Evolutionary conservation across 768 basidiomycete species (phyloP).

Genomic region (Calocybe gangraenosa): DNA sequence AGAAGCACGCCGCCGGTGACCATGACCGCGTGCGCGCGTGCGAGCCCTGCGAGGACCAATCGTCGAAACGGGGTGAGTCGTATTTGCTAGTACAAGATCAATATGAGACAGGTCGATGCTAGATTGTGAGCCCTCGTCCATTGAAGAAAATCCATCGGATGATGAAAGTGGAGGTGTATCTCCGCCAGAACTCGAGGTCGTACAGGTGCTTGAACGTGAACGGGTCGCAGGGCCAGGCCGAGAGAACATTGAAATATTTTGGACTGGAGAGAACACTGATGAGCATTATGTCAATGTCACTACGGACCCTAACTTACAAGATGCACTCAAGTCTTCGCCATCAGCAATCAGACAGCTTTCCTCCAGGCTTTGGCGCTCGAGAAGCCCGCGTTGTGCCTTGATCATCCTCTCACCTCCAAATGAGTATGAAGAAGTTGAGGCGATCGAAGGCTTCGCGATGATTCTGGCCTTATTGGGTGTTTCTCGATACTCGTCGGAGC

Average conservation of each 20-base stretch:
- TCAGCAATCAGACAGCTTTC: conserved; percentile 60
- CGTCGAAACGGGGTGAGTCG: conserved; percentile 46
- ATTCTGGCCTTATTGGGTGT: conserved; percentile 46
- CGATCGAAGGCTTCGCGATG: conserved; percentile 63
- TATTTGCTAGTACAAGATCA: conserved; percentile 50
- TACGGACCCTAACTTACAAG: conserved; percentile 38
- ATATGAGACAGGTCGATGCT: conserved; percentile 71
- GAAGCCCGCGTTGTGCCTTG: conserved; percentile 53
- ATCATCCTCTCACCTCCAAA: conserved; percentile 72
- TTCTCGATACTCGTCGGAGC: conserved; percentile 27
- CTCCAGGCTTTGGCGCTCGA: conserved; percentile 66
- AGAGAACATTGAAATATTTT: conserved; percentile 53
- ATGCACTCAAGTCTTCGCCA: conserved; percentile 55
- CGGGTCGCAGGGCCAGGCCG: conserved; percentile 46
- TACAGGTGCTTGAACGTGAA: conserved; percentile 69
- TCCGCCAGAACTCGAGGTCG: conserved; percentile 52
- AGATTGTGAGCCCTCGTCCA: conserved; percentile 71
- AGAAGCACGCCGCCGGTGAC: conserved; percentile 70
- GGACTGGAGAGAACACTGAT: conserved; percentile 29
- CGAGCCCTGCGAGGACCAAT: conserved; percentile 39
- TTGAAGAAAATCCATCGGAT: conserved; percentile 58
- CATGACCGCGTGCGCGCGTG: conserved; percentile 54
- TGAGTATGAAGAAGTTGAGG: conserved; percentile 56
- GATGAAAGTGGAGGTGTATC: conserved; percentile 70
- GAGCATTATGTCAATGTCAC: neutral